These are phyloP conservation scores for Acanthamoeba royreba DNA, from an alignment of 208 protist species.

Conservation along the genomic window DNA sequence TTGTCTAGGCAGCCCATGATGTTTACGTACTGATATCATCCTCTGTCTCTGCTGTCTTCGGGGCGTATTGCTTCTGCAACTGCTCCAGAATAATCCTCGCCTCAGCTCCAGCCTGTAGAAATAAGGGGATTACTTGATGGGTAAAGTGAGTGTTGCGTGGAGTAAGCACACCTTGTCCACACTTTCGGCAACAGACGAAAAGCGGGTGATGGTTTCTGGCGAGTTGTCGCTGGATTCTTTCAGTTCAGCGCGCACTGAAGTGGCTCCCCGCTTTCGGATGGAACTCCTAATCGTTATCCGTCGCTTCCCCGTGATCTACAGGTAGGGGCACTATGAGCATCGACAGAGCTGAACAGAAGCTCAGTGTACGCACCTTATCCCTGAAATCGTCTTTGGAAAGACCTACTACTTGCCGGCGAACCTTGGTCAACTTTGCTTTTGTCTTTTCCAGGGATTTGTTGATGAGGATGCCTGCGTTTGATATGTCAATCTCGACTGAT, in stretches of 20 bases:
- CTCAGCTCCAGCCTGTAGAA: neutral
- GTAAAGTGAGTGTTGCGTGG: too few species aligned
- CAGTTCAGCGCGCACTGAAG: neutral
- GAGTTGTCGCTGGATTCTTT: neutral
- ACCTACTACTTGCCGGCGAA: neutral
- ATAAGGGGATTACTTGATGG: too few species aligned
- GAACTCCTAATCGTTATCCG: neutral
- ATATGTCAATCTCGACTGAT: too few species aligned
- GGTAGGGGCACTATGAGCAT: neutral
- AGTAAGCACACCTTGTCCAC: neutral
- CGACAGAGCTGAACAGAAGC: neutral
- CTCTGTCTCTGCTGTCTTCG: neutral
- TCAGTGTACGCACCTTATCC: neutral
- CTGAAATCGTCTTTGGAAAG: neutral
- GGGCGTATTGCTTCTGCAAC: neutral
- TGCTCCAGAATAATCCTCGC: neutral
- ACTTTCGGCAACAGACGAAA: neutral
- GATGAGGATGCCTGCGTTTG: too few species aligned
- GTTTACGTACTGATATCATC: neutral
- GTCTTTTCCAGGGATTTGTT: neutral
- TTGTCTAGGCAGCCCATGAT: neutral
- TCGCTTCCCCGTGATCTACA: neutral
- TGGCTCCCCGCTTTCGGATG: neutral
- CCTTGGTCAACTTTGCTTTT: neutral
- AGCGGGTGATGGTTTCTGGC: neutral